Percentiles rank a stretch among this genome's conserved stretches.
Conservation (phyloP, 257 asterid genomes). For the Schizonepeta tenuifolia region DNA sequence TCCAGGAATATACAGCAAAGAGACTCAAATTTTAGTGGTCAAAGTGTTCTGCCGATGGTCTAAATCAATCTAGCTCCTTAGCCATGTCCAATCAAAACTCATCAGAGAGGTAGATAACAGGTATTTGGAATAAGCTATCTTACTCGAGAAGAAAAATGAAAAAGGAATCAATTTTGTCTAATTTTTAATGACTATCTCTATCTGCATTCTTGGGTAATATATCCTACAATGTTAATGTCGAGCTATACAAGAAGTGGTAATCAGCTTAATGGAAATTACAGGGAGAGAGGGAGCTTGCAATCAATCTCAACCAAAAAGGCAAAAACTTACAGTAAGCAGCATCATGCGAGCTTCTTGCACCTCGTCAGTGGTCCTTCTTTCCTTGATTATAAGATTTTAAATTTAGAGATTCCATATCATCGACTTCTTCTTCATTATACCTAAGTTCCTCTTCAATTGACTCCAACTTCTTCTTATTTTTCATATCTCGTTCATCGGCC, state of each 20-base stretch:
- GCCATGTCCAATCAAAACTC: too few species aligned
- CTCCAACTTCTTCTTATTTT: slow-evolving; percentile 44
- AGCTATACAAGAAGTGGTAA: too few species aligned
- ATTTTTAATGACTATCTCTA: neutral
- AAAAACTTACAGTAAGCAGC: slow-evolving; percentile 60
- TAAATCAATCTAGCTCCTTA: too few species aligned
- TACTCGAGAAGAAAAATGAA: too few species aligned
- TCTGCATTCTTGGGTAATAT: neutral
- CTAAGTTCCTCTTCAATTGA: slow-evolving; percentile 55
- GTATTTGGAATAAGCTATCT: too few species aligned
- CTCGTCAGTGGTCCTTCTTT: slow-evolving; percentile 64
- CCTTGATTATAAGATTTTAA: slow-evolving; percentile 60
- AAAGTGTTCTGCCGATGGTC: neutral
- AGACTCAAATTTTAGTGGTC: too few species aligned
- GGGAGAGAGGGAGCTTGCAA: neutral
- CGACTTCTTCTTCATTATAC: slow-evolving; percentile 64
- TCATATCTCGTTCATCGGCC: slow-evolving; percentile 55
- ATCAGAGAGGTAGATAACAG: too few species aligned
- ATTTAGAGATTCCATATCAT: slow-evolving; percentile 44
- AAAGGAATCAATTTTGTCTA: neutral
- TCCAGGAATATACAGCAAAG: slow-evolving; percentile 4
- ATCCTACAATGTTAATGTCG: too few species aligned
- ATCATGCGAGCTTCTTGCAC: slow-evolving; percentile 74
- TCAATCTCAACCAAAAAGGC: slow-evolving; percentile 16
- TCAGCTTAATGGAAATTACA: too few species aligned